Evolutionary conservation across 2,329 filamentous ascomycete species (phyloP).

Genomic region (Gnomoniopsis smithogilvyi): DNA sequence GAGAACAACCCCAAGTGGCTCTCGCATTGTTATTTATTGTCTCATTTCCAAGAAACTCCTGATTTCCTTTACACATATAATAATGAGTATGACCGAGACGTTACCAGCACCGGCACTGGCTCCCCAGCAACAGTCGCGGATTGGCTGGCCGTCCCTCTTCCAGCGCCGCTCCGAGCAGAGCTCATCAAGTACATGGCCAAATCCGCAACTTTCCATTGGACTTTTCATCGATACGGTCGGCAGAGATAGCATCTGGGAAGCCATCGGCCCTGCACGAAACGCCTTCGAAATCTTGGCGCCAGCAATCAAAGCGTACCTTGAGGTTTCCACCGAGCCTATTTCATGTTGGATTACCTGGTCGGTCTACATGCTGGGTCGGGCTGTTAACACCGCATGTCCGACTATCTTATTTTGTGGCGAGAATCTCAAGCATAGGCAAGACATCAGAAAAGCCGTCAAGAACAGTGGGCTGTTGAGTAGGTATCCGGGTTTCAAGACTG

Average conservation of each 20-base stretch:
- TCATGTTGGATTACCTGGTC: slow-evolving; percentile 5
- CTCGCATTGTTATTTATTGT: too few species aligned
- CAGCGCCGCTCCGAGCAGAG: neutral
- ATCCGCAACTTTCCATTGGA: slow-evolving; percentile 1
- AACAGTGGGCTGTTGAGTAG: neutral
- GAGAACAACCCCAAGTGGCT: too few species aligned
- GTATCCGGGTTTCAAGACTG: slow-evolving; percentile 4
- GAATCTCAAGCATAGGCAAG: neutral
- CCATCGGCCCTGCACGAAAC: neutral
- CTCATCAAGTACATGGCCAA: neutral
- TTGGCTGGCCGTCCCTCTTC: neutral
- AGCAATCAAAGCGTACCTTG: neutral
- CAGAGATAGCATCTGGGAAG: slow-evolving; percentile 1
- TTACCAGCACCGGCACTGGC: neutral
- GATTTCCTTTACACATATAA: too few species aligned
- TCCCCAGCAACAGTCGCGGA: neutral
- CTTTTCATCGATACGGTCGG: neutral
- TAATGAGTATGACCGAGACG: neutral
- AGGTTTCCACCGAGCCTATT: neutral
- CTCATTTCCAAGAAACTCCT: too few species aligned
- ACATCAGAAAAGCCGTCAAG: neutral
- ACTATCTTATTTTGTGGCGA: slow-evolving; percentile 10
- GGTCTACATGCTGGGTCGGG: slow-evolving; percentile 2
- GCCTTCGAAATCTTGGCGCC: neutral
- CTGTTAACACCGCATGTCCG: neutral